phyloP scores from a whole-genome alignment of 1,284 basidiomycete species.

The Lentinula novae-zelandiae region DNA sequence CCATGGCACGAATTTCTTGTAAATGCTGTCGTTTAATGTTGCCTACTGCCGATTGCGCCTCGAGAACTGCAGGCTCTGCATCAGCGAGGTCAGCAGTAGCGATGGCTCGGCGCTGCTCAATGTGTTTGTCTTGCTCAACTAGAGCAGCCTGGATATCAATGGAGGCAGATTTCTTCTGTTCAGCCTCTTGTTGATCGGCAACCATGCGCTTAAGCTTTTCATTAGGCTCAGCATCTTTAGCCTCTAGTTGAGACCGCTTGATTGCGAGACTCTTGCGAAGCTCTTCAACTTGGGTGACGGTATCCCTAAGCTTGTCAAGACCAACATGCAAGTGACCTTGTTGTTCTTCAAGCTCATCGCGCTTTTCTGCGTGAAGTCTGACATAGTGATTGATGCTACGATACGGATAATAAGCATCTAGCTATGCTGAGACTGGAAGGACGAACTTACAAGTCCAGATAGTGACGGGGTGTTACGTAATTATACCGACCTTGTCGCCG shows the following conservation, averaged over 20 bases:
- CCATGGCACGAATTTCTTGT: slow-evolving; percentile 98
- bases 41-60: slow-evolving; percentile 93
- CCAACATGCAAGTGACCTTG: slow-evolving; percentile 98
- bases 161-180: slow-evolving; percentile 95
- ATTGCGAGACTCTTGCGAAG: slow-evolving; percentile 93
- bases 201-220: slow-evolving; percentile 99
- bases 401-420: slow-evolving; percentile 17
- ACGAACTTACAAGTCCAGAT: slow-evolving; percentile 89
- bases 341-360: slow-evolving; percentile 98
- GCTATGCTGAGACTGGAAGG: slow-evolving; percentile 10
- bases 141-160: slow-evolving; percentile 95
- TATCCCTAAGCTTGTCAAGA: slow-evolving; percentile 94
- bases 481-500: slow-evolving; percentile 92
- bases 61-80: slow-evolving; percentile 95
- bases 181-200: slow-evolving; percentile 96
- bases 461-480: slow-evolving; percentile 97
- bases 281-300: slow-evolving; percentile 95
- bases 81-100: slow-evolving; percentile 97
- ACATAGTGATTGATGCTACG: slow-evolving; percentile 95
- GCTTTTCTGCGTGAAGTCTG: slow-evolving; percentile 93
- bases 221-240: slow-evolving; percentile 94
- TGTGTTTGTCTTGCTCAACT: slow-evolving; percentile 87
- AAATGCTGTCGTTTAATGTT: slow-evolving; percentile 98
- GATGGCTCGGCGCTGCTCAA: slow-evolving; percentile 82
- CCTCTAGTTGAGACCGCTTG: slow-evolving; percentile 90